Percentiles rank a stretch among this genome's conserved stretches.
phyloP scores from a whole-genome alignment of 306 rosid species.

The Vicia villosa region DNA sequence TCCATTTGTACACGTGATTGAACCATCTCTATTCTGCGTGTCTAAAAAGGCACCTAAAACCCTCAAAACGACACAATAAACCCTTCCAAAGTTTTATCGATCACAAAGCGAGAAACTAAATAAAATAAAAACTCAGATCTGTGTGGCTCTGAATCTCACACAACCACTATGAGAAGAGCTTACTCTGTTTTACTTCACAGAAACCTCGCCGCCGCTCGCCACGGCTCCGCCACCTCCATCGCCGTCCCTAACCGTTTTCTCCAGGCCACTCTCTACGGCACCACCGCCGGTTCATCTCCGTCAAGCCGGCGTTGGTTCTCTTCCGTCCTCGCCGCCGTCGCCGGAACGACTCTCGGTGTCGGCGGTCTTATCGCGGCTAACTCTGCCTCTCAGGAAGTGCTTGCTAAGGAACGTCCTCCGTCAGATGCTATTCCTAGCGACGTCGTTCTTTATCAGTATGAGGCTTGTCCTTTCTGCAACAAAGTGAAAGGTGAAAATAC shows the following conservation, averaged over 20 bases:
- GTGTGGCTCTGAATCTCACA: constrained; percentile 14
- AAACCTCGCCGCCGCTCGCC: constrained; percentile 55
- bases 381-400: constrained; percentile 53
- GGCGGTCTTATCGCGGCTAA: constrained; percentile 56
- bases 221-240: constrained; percentile 28
- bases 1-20: not conserved
- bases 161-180: constrained; percentile 61
- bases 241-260: constrained; percentile 49
- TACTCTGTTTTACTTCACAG: constrained; percentile 53
- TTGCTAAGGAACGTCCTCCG: constrained; percentile 79
- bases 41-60: constrained; percentile 31
- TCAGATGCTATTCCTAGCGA: constrained; percentile 60
- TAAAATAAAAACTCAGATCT: not conserved
- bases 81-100: constrained; percentile 8
- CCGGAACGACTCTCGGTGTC: constrained; percentile 49
- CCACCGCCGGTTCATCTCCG: constrained; percentile 30
- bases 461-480: constrained; percentile 95
- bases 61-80: constrained; percentile 31
- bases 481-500: constrained; percentile 71
- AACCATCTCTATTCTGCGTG: not conserved
- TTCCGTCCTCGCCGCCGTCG: constrained; percentile 36
- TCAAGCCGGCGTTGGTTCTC: constrained; percentile 49
- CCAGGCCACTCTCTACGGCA: constrained; percentile 56
- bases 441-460: constrained; percentile 87
- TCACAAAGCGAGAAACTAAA: not conserved